Evolutionary conservation across 805 yeast species (phyloP), one percentile per base, ranked within the genome.

Genomic region (Myxozyma nipponensis): DNA sequence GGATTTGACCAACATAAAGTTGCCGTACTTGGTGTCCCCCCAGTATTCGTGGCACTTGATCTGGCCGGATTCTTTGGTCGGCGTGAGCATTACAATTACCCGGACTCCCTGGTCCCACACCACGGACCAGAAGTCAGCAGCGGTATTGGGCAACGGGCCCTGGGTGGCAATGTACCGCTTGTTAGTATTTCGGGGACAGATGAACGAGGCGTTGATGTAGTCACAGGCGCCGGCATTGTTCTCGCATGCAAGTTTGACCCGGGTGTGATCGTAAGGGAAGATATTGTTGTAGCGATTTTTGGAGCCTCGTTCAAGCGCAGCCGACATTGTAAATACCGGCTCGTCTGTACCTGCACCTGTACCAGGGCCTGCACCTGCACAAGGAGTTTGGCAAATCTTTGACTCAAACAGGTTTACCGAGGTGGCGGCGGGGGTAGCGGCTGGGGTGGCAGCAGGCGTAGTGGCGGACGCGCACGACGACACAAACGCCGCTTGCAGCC

Each of bases 211-310:
- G 68, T 90, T 90, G 59, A 90, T 86, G 65, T 91, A 90, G 63
- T 82, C 88, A 47, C 71, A 66, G 40, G 43, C 21, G 4, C 47
- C 54, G 10, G 52, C 47, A 13, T 32, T 37, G 24, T 45, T 39
- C 13, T 64, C 58, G 32, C 32, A 28, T 47, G 67, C 66, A 42
- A 86, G 69, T 52, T 77, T 78, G 10, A 91, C 96, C 50, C 96
- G 73, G 3, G 95, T 78, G 62, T 86, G 91, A 63, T 86, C 95
- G 67, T 79, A 90, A 3, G 95, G 89, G 62, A 85, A 83, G 39
- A 90, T 86, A 65, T 90, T 95, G 61, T 86, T 84, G 71, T 90
- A 90, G 52, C 98, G 70, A 66, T 90, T 88, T 63, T 89, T 89
- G 46, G 76, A 67, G 23, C 95, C 91, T 39, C 81, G 74, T 66